Base-by-base conservation (phyloP, 441 rosid species). In the Syzygium syzygioides region DNA sequence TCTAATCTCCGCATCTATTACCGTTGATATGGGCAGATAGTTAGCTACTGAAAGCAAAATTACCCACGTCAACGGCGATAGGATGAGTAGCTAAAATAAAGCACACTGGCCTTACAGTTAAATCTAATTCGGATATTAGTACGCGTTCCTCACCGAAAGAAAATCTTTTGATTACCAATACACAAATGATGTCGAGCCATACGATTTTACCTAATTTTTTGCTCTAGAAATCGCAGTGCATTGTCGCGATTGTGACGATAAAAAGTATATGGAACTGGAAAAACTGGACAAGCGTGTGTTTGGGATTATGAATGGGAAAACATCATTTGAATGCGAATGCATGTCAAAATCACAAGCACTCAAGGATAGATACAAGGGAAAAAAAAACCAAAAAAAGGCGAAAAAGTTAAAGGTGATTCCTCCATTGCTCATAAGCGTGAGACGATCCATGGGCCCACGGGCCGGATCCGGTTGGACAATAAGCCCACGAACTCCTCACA, bases 21-120 rank as follows among this genome's bases (percentile, higher is more conserved):
- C 9, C 0, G 0, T 37, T 23, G 52, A 23, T 12, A 71, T 71
- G 17, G 41, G 11, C 3, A 3, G 9, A 12, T 2, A 71, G 1
- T 37, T 76, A 41, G 17, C 28, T 37, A 5, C 2, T 20, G 15
- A 37, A 37, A 71, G 48, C 41, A 37, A 14, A 20, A 71, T 9
- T 23, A 23, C 17, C 9, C 79, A 34, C 2, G 3, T 68, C 79
- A 19, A 34, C 2, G 0, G 8, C 0, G 14, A 68, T 66, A 12
- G 6, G 23, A 68, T 34, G 8, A 4, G 26, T 32, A 17, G 28
- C 4, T 34, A 37, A 20, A 71, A 37, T 20, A 37, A 71, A 71
- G 28, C 50, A 71, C 5, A 4, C 9, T 17, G 5, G 1, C 23
- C 10, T 30, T 64, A 64, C 0, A 17, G 23, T 17, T 64, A 12